Percentiles rank a stretch among this genome's conserved stretches.
Conservation (phyloP, 352 stramenopile species). For the Phytophthora sp. region DNA sequence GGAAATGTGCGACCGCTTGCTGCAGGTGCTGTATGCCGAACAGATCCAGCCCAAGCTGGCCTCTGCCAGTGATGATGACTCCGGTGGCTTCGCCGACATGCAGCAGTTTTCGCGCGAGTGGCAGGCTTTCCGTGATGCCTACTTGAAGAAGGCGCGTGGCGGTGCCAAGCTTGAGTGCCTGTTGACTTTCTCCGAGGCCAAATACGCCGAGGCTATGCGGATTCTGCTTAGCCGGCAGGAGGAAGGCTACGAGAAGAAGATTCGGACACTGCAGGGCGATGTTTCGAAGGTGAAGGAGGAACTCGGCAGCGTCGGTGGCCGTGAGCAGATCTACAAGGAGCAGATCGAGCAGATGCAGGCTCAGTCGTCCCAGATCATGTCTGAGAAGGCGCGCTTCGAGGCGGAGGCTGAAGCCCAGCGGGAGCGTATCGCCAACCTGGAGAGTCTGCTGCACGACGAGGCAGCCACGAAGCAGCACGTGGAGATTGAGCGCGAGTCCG, state of each 20-base stretch:
- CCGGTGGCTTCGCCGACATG: conserved; percentile 73
- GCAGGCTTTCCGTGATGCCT: conserved; percentile 75
- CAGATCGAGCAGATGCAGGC: conserved; percentile 88
- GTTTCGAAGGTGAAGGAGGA: conserved; percentile 84
- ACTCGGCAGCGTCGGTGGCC: conserved; percentile 76
- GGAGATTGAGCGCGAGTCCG: conserved; percentile 79
- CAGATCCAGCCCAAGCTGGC: conserved; percentile 82
- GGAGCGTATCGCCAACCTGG: conserved; percentile 70
- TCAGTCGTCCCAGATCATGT: conserved; percentile 76
- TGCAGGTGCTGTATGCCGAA: conserved; percentile 83
- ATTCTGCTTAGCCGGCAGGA: conserved; percentile 83
- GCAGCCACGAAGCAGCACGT: conserved; percentile 68
- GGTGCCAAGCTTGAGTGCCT: conserved; percentile 79
- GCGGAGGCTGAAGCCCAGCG: conserved; percentile 71
- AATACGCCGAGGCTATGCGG: conserved; percentile 84
- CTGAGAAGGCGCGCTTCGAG: conserved; percentile 73
- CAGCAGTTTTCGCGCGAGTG: conserved; percentile 79
- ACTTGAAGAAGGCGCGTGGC: conserved; percentile 71
- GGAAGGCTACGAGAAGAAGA: conserved; percentile 87
- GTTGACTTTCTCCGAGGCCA: conserved; percentile 76
- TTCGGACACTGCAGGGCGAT: conserved; percentile 74
- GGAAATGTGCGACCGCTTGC: conserved; percentile 79
- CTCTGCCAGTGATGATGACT: conserved; percentile 50
- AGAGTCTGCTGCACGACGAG: conserved; percentile 71
- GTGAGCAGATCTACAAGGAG: conserved; percentile 87